Base-by-base conservation (phyloP, 768 basidiomycete species). In the Pleurotus citrinopileatus region DNA sequence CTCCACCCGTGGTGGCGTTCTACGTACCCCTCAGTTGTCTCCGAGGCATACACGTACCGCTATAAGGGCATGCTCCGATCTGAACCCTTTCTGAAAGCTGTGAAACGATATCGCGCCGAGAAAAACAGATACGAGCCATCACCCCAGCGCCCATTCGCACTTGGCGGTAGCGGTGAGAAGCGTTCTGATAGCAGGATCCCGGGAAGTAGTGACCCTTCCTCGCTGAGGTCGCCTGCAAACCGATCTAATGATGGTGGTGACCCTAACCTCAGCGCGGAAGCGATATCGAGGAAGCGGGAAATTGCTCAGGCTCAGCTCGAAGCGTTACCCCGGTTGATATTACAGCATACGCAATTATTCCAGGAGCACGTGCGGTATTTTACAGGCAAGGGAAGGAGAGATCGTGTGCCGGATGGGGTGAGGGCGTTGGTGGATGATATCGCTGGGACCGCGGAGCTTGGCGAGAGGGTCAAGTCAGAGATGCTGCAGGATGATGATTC, bases 21-120 rank as follows among this genome's bases (percentile, higher is more conserved):
- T 40, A 22, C 5, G 32, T 13, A 36, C 8, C 22, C 2, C 13
- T 7, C 34, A 85, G 86, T 89, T 46, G 60, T 88, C 25, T 77
- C 84, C 17, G 89, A 91, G 58, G 82, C 80, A 2, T 86, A 82
- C 56, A 82, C 83, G 0, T 76, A 73, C 3, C 76, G 79, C n/a
- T 91, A 89, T 65, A 83, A 86, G 59, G 71, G 65, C 15, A 78
- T 76, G 0, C 66, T 88, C 20, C 75, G 75, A 37, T 72, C 78
- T 0, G 73, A 67, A 25, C 63, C 70, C 1, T 77, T 83, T 58
- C 71, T 72, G 26, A 69, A 64, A 10, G 77, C 76, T 2, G 73
- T 81, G n/a, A 73, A 69, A 54, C 69, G 66, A 46, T 83, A 81
- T 61, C 65, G 65, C 12, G 48, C 52, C 34, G 27, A 55, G 55